phyloP scores from a whole-genome alignment of 176 grass and related monocot genomes.

The Poa annua region DNA sequence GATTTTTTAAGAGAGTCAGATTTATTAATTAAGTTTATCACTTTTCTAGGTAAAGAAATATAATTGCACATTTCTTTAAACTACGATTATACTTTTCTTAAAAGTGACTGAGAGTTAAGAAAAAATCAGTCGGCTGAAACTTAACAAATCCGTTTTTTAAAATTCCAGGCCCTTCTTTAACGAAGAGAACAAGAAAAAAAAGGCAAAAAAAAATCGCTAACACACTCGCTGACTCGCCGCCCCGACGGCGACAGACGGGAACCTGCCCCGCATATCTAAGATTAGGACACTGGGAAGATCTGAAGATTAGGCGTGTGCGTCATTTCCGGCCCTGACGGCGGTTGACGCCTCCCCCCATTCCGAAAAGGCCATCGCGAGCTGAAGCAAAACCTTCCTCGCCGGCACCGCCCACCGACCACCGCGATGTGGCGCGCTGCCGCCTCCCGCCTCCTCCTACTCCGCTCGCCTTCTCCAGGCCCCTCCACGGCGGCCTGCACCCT shows the following conservation, averaged over 20 bases:
- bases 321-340: background rate
- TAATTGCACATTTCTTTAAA: too few species aligned
- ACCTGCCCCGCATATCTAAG: background rate
- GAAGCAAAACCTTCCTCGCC: background rate
- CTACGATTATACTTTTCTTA: too few species aligned
- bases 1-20: too few species aligned
- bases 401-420: slow-evolving; percentile 15
- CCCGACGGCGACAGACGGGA: background rate
- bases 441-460: slow-evolving; percentile 24
- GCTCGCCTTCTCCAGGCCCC: background rate
- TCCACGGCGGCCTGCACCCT: background rate
- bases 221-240: background rate
- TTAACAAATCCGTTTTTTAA: too few species aligned
- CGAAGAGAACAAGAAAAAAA: too few species aligned
- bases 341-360: slow-evolving; percentile 13
- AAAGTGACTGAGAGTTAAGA: too few species aligned
- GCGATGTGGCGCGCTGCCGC: slow-evolving; percentile 32
- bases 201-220: too few species aligned
- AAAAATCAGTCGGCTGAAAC: too few species aligned
- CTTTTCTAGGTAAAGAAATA: too few species aligned
- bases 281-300: background rate
- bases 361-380: background rate
- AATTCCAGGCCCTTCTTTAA: too few species aligned
- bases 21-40: too few species aligned
- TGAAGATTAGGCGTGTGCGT: background rate